phyloP scores from a whole-genome alignment of 2,329 filamentous ascomycete species.

The Microsporum canis region DNA sequence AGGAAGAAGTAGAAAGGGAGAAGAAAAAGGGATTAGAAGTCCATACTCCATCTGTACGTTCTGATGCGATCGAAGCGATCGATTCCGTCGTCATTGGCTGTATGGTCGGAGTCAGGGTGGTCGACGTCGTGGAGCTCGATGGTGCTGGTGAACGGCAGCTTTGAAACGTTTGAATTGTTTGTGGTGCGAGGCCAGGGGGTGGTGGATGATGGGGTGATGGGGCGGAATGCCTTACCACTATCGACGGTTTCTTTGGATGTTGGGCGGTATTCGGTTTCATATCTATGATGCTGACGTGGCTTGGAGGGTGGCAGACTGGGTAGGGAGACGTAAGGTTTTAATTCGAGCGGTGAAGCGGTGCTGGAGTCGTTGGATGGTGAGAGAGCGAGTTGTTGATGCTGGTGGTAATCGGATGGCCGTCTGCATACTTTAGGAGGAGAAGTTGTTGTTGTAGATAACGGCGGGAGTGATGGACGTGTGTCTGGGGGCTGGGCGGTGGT shows the following conservation, averaged over 20 bases:
- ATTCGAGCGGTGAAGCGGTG: conserved; percentile 17
- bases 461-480: background rate
- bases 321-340: background rate
- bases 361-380: conserved; percentile 17
- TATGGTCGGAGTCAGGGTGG: conserved; percentile 13
- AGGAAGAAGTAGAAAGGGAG: background rate
- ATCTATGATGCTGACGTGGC: conserved; percentile 1
- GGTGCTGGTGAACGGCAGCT: background rate
- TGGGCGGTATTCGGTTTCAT: conserved; percentile 8
- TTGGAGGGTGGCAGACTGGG: conserved; percentile 21
- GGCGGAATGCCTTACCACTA: conserved; percentile 19
- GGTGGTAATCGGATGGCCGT: background rate
- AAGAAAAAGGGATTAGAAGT: conserved; percentile 23
- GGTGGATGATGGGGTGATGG: conserved; percentile 5
- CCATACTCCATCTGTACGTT: conserved; percentile 36
- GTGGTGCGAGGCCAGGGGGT: background rate
- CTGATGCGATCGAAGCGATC: conserved; percentile 26
- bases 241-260: conserved; percentile 27
- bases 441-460: background rate
- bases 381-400: background rate
- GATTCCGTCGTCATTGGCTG: conserved; percentile 20
- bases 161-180: background rate
- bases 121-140: conserved; percentile 5
- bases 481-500: background rate
- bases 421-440: background rate